These are phyloP conservation scores for Holtermannia corniformis DNA, from an alignment of 768 basidiomycete genomes.

Conservation along the genomic window DNA sequence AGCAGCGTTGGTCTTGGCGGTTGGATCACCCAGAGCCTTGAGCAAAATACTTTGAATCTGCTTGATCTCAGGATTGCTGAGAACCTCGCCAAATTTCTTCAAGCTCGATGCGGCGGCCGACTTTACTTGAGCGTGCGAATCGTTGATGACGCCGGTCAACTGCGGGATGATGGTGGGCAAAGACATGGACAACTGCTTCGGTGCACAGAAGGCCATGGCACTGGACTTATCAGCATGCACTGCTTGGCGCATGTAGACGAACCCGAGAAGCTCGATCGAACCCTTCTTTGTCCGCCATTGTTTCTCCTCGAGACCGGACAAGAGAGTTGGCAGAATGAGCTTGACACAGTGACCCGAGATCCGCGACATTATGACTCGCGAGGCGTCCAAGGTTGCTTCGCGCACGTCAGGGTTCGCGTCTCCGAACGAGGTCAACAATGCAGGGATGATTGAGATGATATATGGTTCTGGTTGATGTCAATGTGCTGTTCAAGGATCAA, in stretches of 20 bases:
- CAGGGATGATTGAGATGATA: constrained; percentile 69
- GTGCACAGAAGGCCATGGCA: constrained; percentile 98
- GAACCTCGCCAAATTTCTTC: constrained; percentile 97
- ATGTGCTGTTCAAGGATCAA: background rate
- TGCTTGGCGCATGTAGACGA: constrained; percentile 2
- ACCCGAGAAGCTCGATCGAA: constrained; percentile 85
- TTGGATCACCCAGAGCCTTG: constrained; percentile 90
- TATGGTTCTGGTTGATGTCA: constrained; percentile 54
- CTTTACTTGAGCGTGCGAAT: constrained; percentile 94
- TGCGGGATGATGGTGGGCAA: constrained; percentile 93
- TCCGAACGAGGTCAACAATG: constrained; percentile 75
- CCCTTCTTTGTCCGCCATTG: constrained; percentile 96
- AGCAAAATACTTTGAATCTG: constrained; percentile 76
- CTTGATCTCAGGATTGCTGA: constrained; percentile 94
- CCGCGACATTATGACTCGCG: constrained; percentile 87
- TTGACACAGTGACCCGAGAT: constrained; percentile 88
- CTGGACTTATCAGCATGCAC: constrained; percentile 11
- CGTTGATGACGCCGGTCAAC: constrained; percentile 87
- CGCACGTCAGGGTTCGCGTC: constrained; percentile 78
- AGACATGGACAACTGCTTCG: constrained; percentile 84
- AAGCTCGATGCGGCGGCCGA: constrained; percentile 85
- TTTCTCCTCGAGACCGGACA: constrained; percentile 89
- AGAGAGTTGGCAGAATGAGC: constrained; percentile 76
- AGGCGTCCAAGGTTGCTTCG: constrained; percentile 84
- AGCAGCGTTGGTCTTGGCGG: constrained; percentile 70